phyloP scores from a whole-genome alignment of 257 asterid genomes.

The Gentiana macrophylla region DNA sequence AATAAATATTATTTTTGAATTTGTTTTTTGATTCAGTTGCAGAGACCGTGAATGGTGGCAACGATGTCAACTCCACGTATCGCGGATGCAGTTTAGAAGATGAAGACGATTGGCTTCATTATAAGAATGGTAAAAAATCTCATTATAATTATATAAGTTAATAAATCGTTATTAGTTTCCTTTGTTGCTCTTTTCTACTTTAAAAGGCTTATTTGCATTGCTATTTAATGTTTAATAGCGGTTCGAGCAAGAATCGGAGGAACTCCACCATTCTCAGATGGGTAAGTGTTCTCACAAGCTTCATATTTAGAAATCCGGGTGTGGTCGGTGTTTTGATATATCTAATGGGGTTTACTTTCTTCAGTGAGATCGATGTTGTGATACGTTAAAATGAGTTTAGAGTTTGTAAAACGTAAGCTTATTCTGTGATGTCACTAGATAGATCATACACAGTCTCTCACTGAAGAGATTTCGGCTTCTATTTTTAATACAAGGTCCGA shows the following conservation, averaged over 20 bases:
- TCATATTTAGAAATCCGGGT: neutral
- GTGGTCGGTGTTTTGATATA: too few relatives aligned
- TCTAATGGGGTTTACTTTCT: too few relatives aligned
- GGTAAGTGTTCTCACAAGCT: slow-evolving; percentile 28
- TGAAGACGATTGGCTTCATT: slow-evolving; percentile 61
- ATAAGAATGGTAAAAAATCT: slow-evolving; percentile 43
- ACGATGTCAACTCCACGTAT: slow-evolving; percentile 42
- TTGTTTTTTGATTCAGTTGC: slow-evolving; percentile 36
- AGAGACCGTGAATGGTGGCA: slow-evolving; percentile 51
- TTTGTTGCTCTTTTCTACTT: neutral
- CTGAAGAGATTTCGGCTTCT: too few relatives aligned
- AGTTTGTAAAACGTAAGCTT: too few relatives aligned
- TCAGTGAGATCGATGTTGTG: too few relatives aligned
- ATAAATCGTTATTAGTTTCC: neutral
- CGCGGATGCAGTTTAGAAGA: slow-evolving; percentile 63
- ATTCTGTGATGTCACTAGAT: too few relatives aligned
- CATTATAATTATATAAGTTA: too few relatives aligned
- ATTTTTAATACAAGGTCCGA: too few relatives aligned
- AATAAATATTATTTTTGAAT: neutral
- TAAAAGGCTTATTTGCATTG: neutral
- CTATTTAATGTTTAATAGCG: slow-evolving; percentile 27
- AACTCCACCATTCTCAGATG: slow-evolving; percentile 40
- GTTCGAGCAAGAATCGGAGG: slow-evolving; percentile 61
- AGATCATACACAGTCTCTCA: too few relatives aligned
- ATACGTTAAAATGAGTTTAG: too few relatives aligned